Conservation (phyloP, 108 stramenopile species). For the Schizochytrium sp. region DNA sequence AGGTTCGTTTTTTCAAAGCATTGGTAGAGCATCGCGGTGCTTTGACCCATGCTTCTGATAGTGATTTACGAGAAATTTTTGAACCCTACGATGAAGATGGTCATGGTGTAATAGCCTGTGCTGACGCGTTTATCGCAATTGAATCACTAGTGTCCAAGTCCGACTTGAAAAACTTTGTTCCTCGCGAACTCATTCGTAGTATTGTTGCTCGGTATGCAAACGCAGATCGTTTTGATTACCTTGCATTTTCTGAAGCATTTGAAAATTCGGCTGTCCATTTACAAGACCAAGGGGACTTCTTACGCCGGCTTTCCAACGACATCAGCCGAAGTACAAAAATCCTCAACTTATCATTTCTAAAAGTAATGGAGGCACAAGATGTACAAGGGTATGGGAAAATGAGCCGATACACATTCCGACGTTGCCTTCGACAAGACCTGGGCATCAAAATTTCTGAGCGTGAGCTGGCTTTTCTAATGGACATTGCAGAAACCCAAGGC, state of each 20-base stretch:
- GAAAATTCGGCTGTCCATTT: neutral
- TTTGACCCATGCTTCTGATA: neutral
- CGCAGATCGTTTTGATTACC: slow-evolving; percentile 39
- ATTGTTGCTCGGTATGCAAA: neutral
- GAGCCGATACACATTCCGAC: slow-evolving; percentile 23
- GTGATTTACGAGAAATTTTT: neutral
- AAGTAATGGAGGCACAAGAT: neutral
- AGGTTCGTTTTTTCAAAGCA: neutral
- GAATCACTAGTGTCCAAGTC: neutral
- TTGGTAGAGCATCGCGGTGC: slow-evolving; percentile 27
- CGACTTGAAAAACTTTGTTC: neutral
- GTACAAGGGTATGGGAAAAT: slow-evolving; percentile 15
- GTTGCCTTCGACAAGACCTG: slow-evolving; percentile 12
- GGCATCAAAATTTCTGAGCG: neutral
- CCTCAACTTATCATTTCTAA: neutral
- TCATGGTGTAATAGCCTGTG: neutral
- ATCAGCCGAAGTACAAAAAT: neutral
- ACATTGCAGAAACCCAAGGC: neutral
- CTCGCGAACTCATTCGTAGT: slow-evolving; percentile 5
- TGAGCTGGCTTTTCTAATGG: neutral
- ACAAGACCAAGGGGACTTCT: neutral
- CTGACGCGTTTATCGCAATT: slow-evolving; percentile 4
- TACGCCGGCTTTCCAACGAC: neutral
- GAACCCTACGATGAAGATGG: slow-evolving; percentile 19
- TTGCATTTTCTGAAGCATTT: slow-evolving; percentile 20